Conservation (phyloP, 495 filamentous ascomycete species). For the Trichocladium antarcticum region DNA sequence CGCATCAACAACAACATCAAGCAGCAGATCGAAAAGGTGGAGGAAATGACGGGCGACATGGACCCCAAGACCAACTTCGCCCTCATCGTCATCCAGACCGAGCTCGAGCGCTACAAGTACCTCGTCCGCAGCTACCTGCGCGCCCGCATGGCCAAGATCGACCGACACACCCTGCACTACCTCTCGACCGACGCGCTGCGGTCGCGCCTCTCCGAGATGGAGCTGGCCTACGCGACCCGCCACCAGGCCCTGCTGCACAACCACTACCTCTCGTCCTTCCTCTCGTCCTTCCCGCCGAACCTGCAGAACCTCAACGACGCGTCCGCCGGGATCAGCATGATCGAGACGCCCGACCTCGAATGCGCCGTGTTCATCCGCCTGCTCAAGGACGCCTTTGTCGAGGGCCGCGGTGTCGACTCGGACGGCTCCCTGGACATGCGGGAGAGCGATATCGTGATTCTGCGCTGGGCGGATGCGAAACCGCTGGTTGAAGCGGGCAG, state of each 20-base stretch:
- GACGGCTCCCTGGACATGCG: constrained; percentile 50
- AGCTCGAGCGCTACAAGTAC: constrained; percentile 87
- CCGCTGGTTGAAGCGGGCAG: constrained; percentile 58
- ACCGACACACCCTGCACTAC: constrained; percentile 55
- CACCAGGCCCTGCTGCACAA: constrained; percentile 72
- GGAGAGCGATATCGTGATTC: constrained; percentile 76
- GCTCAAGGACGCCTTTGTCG: constrained; percentile 47
- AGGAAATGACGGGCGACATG: constrained; percentile 66
- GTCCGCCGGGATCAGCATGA: constrained; percentile 80
- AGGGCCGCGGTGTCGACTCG: constrained; percentile 47
- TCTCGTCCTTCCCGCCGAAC: constrained; percentile 62
- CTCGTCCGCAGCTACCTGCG: constrained; percentile 76
- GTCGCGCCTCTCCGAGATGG: constrained; percentile 54
- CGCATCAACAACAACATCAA: constrained; percentile 66
- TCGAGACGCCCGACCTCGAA: constrained; percentile 72
- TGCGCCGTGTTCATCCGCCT: constrained; percentile 75
- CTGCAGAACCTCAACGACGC: constrained; percentile 82
- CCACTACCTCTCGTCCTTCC: constrained; percentile 73
- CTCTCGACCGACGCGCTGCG: constrained; percentile 38
- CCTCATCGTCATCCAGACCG: constrained; percentile 91
- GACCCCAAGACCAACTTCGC: constrained; percentile 82
- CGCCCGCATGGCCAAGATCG: constrained; percentile 79
- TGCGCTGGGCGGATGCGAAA: constrained; percentile 76
- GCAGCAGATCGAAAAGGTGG: constrained; percentile 56
- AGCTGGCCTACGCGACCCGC: constrained; percentile 64